These are phyloP conservation scores for Cardamine occulta DNA, from an alignment of 345 rosid species.

Conservation along the genomic window DNA sequence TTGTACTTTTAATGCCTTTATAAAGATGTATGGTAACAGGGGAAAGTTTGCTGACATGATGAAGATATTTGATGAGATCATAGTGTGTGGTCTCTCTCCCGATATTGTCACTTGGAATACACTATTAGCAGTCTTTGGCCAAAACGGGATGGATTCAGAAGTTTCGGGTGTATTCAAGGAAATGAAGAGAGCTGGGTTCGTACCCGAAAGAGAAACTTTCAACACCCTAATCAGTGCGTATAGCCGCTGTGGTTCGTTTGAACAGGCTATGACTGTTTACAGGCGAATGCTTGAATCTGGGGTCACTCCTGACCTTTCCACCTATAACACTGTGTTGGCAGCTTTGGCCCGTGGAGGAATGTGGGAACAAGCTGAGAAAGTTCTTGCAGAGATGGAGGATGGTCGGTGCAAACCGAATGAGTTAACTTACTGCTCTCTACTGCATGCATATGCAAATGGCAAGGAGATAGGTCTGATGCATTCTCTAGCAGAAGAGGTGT, in stretches of 20 bases:
- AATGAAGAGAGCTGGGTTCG: conserved; percentile 97
- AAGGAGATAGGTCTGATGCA: conserved; percentile 79
- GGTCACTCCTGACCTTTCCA: conserved; percentile 82
- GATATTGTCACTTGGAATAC: conserved; percentile 98
- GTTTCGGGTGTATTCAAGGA: conserved; percentile 91
- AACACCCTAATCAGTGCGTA: conserved; percentile 89
- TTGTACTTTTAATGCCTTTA: conserved; percentile 90
- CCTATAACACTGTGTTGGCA: conserved; percentile 89
- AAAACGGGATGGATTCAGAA: conserved; percentile 86
- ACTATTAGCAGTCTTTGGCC: conserved; percentile 87
- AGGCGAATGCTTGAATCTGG: conserved; percentile 90
- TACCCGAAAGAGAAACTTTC: conserved; percentile 92
- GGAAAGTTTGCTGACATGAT: conserved; percentile 91
- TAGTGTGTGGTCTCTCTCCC: conserved; percentile 59
- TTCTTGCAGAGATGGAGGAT: conserved; percentile 79
- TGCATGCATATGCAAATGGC: conserved; percentile 93
- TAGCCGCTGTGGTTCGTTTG: conserved; percentile 86
- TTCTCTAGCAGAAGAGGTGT: conserved; percentile 77
- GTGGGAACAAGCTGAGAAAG: conserved; percentile 92
- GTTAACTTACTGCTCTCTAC: conserved; percentile 77
- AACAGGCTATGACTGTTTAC: conserved; percentile 84
- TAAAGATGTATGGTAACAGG: conserved; percentile 91
- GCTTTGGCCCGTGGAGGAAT: conserved; percentile 96
- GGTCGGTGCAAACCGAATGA: conserved; percentile 86
- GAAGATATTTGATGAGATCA: conserved; percentile 89